Base-by-base conservation (phyloP, 2,329 filamentous ascomycete species). In the Trichoderma sp. region DNA sequence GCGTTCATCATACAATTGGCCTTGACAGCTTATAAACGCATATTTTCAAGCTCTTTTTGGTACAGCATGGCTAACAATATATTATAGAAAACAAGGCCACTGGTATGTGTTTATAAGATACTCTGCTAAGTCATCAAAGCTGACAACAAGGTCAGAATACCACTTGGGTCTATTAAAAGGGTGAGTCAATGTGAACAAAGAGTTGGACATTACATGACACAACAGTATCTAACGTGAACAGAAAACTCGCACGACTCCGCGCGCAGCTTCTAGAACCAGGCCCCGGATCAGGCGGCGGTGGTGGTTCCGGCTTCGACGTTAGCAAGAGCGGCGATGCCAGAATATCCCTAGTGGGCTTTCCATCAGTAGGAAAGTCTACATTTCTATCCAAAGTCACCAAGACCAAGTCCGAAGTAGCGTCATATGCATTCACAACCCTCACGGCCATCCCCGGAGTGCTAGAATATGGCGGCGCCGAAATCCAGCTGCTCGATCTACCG, bases 321-420 rank as follows among this genome's bases (percentile, higher is more conserved):
- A 96, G 92, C 79, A 99, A 99, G 82, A 95, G 91, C 73, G 96
- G 96, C 72, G 96, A 99, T 84, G 96, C 96, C 16, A 90, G 96
- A 76, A 98, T 99, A 82, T 94, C 96, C 1, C 88, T 99, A 2
- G 96, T 99, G 66, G 96, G 96, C n/a, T 99, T 99, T 76, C 96
- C 96, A 0, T 99, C 96, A 0, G 96, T 99, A 63, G 96, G 96
- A 79, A 99, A 99, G 84, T 99, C 96, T 2, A 99, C 96, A 0
- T 98, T 99, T 78, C 81, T 99, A n/a, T 97, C 94, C 60, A 97
- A 98, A 78, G 96, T 99, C 79, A 99, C 96, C 61, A 98, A 97
- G 83, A 99, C 96, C 49, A 94, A 93, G 77, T 97, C 94, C 62
- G 95, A 97, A 79, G 94, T 97, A 33, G 96, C 96, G 0, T 92